These are phyloP conservation scores for Megacollybia marginata DNA, from an alignment of 768 basidiomycete species.

Conservation along the genomic window DNA sequence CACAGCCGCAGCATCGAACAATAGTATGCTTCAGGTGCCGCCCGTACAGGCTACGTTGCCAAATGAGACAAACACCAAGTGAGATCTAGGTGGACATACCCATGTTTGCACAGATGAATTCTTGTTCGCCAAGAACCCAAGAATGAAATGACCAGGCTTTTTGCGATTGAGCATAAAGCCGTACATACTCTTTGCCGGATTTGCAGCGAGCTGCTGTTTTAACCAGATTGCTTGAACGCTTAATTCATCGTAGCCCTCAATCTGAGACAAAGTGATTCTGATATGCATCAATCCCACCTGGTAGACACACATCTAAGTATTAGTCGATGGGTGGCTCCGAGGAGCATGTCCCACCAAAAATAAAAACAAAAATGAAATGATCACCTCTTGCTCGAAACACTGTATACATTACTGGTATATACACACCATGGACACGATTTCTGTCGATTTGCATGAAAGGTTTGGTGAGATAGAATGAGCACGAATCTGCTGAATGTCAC, in stretches of 20 bases:
- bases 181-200: constrained; percentile 92
- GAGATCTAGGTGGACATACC: constrained; percentile 41
- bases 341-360: no score
- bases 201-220: constrained; percentile 86
- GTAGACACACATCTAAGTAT: no score
- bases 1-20: constrained; percentile 85
- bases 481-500: no score
- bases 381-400: no score
- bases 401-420: no score
- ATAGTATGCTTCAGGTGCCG: constrained; percentile 83
- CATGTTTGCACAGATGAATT: constrained; percentile 85
- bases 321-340: no score
- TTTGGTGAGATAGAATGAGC: no score
- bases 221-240: constrained; percentile 19
- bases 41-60: constrained; percentile 66
- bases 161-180: constrained; percentile 89
- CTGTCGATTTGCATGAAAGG: no score
- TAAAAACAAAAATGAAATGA: no score
- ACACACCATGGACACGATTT: no score
- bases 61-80: constrained; percentile 4
- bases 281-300: no score
- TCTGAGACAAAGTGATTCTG: no score
- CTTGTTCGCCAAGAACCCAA: constrained; percentile 91
- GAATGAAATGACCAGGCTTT: constrained; percentile 86
- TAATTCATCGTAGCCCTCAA: neutral